A percentile compares a stretch with the other conserved stretches of the same genome.
These are phyloP conservation scores for Vitis hybrid DNA, from an alignment of 177 flowering plant genomes.

Conservation along the genomic window DNA sequence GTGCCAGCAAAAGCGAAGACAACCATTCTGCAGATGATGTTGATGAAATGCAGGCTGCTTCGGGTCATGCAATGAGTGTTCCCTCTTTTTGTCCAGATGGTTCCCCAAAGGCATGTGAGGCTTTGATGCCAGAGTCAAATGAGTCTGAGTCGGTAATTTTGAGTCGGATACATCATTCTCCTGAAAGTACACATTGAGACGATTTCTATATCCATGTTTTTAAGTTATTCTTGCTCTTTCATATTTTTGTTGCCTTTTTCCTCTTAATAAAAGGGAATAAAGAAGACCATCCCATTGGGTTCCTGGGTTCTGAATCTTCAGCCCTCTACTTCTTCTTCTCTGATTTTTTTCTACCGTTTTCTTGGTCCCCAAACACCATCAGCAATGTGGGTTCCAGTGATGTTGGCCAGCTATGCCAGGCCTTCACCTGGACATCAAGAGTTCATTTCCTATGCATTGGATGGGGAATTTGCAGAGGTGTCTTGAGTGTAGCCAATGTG, in stretches of 20 bases:
- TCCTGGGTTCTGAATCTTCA: too few species aligned
- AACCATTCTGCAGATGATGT: background rate
- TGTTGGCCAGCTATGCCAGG: too few species aligned
- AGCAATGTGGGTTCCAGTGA: too few species aligned
- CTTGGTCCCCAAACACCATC: too few species aligned
- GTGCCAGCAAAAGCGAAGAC: slow-evolving; percentile 10
- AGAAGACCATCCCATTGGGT: too few species aligned
- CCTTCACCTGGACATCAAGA: too few species aligned
- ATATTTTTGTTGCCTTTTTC: background rate
- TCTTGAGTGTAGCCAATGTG: too few species aligned
- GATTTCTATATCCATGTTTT: slow-evolving; percentile 17
- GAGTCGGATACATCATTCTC: slow-evolving; percentile 51
- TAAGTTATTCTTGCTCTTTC: slow-evolving; percentile 3
- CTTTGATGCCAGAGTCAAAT: slow-evolving; percentile 52
- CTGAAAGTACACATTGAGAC: slow-evolving; percentile 56
- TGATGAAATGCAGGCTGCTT: slow-evolving; percentile 5
- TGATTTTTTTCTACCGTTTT: too few species aligned
- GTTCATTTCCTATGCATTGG: too few species aligned
- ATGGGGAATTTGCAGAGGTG: too few species aligned
- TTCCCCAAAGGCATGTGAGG: slow-evolving; percentile 43
- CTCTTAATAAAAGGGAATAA: too few species aligned
- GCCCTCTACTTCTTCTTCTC: too few species aligned
- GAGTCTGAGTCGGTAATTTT: slow-evolving; percentile 50
- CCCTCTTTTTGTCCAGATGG: slow-evolving; percentile 31
- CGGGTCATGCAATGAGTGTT: slow-evolving; percentile 29